Conservation (phyloP, 2,329 filamentous ascomycete genomes). For the Myriosclerotinia scirpicola region DNA sequence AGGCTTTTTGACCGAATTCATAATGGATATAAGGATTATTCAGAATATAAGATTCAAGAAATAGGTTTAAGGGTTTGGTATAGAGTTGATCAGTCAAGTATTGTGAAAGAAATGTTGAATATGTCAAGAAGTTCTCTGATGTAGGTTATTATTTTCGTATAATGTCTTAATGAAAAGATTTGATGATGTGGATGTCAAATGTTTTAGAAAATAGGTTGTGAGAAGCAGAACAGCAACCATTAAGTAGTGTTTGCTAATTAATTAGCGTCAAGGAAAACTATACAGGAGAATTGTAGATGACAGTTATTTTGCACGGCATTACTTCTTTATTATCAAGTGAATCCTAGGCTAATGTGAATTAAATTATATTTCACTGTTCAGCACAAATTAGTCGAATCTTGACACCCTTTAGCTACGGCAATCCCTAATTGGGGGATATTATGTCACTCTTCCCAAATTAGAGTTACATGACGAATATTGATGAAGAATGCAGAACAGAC, state of each 20-base stretch:
- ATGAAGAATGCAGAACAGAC: background rate
- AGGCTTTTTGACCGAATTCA: background rate
- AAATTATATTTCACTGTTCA: background rate
- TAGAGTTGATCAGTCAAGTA: background rate
- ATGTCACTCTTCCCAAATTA: too few species aligned
- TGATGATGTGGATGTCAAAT: too few species aligned
- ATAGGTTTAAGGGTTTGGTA: background rate
- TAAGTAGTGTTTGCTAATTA: background rate
- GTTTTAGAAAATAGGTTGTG: background rate
- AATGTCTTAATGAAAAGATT: background rate
- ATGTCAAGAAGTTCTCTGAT: background rate
- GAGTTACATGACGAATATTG: background rate
- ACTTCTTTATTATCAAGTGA: background rate
- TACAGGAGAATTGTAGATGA: background rate
- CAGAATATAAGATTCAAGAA: too few species aligned
- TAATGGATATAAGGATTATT: background rate
- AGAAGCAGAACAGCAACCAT: background rate
- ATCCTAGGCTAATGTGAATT: background rate
- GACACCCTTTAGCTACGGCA: background rate
- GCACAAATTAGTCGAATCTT: background rate
- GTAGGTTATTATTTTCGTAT: background rate
- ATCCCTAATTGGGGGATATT: background rate
- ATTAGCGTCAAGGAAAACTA: background rate
- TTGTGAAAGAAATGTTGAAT: background rate
- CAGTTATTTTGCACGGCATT: background rate